These are phyloP conservation scores for Oxytropis ochrocephala DNA, from an alignment of 306 rosid genomes.

Conservation along the genomic window DNA sequence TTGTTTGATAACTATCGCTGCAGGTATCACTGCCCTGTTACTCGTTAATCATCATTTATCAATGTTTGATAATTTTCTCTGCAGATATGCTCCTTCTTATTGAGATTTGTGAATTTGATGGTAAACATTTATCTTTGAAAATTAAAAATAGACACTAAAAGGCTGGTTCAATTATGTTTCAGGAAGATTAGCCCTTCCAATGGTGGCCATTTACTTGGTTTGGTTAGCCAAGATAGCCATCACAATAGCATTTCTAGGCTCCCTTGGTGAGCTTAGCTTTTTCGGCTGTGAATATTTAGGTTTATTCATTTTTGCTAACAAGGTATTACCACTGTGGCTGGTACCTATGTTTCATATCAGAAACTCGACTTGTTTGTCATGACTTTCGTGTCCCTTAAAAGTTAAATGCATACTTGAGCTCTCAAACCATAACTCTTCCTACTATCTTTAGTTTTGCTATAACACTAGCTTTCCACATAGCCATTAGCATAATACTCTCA, in stretches of 20 bases:
- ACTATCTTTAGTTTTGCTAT: slow-evolving; percentile 52
- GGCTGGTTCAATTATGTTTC: too few relatives aligned
- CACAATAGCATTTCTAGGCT: slow-evolving; percentile 65
- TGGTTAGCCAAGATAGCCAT: slow-evolving; percentile 56
- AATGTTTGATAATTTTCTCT: too few relatives aligned
- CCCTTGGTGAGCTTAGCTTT: slow-evolving; percentile 52
- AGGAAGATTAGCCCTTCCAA: slow-evolving; percentile 59
- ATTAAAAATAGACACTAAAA: too few relatives aligned
- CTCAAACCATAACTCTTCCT: slow-evolving; percentile 58
- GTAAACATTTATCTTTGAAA: too few relatives aligned
- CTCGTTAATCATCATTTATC: too few relatives aligned
- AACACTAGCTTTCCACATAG: slow-evolving; percentile 51
- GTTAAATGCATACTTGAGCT: slow-evolving; percentile 54
- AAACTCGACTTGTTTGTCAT: slow-evolving; percentile 52
- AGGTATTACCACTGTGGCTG: slow-evolving; percentile 47
- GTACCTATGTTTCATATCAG: slow-evolving; percentile 40
- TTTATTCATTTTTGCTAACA: slow-evolving; percentile 56
- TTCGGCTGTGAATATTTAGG: slow-evolving; percentile 55
- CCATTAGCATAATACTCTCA: slow-evolving; percentile 44
- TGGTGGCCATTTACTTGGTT: slow-evolving; percentile 53
- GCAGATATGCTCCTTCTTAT: too few relatives aligned
- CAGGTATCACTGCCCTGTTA: too few relatives aligned
- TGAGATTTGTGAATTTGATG: too few relatives aligned
- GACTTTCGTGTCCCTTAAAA: slow-evolving; percentile 61
- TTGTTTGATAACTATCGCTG: too few relatives aligned